Evolutionary conservation across 257 asterid species (phyloP), one percentile per base, ranked within the genome.

Genomic region (Anisodus tanguticus): DNA sequence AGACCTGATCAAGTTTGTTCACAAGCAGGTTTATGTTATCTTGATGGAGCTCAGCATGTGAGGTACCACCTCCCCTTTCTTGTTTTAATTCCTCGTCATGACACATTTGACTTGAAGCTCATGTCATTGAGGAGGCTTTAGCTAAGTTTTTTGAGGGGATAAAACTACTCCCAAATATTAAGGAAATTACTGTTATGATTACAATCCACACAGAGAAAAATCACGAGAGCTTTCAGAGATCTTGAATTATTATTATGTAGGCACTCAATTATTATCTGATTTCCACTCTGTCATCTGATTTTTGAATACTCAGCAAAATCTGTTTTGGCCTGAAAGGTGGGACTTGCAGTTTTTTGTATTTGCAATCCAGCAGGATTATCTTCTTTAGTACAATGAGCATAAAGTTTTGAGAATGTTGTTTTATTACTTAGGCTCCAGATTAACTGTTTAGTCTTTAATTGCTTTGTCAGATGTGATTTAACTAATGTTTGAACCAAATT

Each of bases 1-100:
- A 84, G 58, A 88, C 99, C 99, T 13, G 85, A 85, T 83, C 55
- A 79, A 92, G 92, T 97, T 86, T 97, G 99, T 88, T 85, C 94
- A 8, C 95, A 92, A 83, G 55, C 88, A 35, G 97, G 98, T 67
- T 76, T 96, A 85, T 96, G 99, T 87, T 17, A 60, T 79, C 84
- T 85, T 54, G 84, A 84, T 9, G 93, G 90, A 59, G 90, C 92
- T 87, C 83, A 91, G 85, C 89, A 91, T 41, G 86, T 82, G 86
- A 94, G 95, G 81, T 77, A 26, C 45, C 39, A 77, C 81, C 64
- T 35, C 49, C 45, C 81, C 26, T 31, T 53, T n/a, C 53, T 2
- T 41, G 5, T 3, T 12, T 76, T 76, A 22, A 47, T 12, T 51
- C 22, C 7, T 76, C 81, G 19, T 26, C 16, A 76, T 13, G 9